Conservation (phyloP, 495 filamentous ascomycete species). For the Cladorrhinum samala region DNA sequence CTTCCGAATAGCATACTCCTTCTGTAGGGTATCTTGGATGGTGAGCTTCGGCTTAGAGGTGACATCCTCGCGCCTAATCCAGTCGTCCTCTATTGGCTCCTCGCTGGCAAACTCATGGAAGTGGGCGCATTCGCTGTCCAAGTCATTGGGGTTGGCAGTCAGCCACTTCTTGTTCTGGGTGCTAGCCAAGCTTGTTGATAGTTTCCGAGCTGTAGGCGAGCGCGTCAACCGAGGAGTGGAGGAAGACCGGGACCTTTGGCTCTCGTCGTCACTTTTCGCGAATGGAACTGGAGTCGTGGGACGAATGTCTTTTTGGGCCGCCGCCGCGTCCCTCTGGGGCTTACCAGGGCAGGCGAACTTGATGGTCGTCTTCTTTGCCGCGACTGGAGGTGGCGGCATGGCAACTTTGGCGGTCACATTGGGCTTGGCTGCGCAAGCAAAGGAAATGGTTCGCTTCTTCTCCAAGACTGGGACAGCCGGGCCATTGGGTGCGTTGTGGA, state of each 20-base stretch:
- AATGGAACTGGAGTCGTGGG: slow-evolving; percentile 14
- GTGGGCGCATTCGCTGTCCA: slow-evolving; percentile 61
- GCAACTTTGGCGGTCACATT: slow-evolving; percentile 23
- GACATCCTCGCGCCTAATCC: slow-evolving; percentile 63
- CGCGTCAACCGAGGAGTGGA: slow-evolving; percentile 44
- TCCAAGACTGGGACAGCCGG: slow-evolving; percentile 28
- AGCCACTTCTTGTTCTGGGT: slow-evolving; percentile 39
- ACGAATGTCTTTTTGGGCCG: slow-evolving; percentile 11
- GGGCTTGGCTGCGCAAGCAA: slow-evolving; percentile 65
- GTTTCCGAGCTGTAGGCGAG: slow-evolving; percentile 38
- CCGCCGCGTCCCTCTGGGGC: slow-evolving; percentile 1
- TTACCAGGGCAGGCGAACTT: slow-evolving; percentile 45
- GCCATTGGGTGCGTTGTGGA: slow-evolving; percentile 17
- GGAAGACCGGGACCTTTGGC: slow-evolving; percentile 36
- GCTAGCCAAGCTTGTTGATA: slow-evolving; percentile 29
- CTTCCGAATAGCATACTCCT: slow-evolving; percentile 82
- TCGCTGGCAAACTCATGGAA: slow-evolving; percentile 94
- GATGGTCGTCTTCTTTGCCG: slow-evolving; percentile 40
- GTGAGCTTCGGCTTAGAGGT: slow-evolving; percentile 63
- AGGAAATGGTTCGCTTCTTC: slow-evolving; percentile 81
- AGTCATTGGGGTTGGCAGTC: slow-evolving; percentile 44
- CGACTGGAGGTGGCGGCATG: slow-evolving; percentile 24
- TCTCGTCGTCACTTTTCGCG: slow-evolving; percentile 11
- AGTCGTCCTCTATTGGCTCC: slow-evolving; percentile 74
- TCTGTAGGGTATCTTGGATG: slow-evolving; percentile 80